These are phyloP conservation scores for Helicosporidium sp. DNA, from an alignment of 139 green algal genomes.

Conservation along the genomic window DNA sequence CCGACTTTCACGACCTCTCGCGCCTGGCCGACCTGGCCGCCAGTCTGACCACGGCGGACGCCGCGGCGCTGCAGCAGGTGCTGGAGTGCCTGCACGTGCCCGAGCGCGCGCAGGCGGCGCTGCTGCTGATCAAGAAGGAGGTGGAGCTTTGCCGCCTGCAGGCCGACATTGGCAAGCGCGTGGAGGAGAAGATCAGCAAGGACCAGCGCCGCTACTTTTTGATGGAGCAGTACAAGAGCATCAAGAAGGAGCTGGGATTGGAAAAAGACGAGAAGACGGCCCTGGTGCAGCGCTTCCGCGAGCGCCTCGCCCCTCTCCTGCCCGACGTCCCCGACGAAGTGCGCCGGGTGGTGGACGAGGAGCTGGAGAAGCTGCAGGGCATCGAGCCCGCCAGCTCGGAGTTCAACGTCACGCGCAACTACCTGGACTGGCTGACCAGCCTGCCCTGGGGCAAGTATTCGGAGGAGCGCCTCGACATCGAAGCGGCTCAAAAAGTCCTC, in stretches of 20 bases:
- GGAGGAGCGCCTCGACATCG: slow-evolving; percentile 69
- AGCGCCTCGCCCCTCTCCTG: slow-evolving; percentile 20
- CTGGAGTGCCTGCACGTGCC: slow-evolving; percentile 60
- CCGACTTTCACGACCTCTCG: slow-evolving; percentile 69
- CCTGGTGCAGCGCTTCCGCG: slow-evolving; percentile 45
- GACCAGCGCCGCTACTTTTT: slow-evolving; percentile 89
- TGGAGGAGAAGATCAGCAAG: slow-evolving; percentile 91
- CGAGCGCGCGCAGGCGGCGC: slow-evolving; percentile 36
- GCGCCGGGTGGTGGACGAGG: slow-evolving; percentile 57
- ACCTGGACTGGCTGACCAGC: slow-evolving; percentile 89
- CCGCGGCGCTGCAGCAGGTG: slow-evolving; percentile 55
- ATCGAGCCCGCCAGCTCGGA: slow-evolving; percentile 74
- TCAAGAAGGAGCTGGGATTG: slow-evolving; percentile 94
- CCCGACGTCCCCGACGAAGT: slow-evolving; percentile 19
- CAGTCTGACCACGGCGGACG: slow-evolving; percentile 62
- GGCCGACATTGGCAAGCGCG: slow-evolving; percentile 62
- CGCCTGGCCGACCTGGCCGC: slow-evolving; percentile 77
- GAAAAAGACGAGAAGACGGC: slow-evolving; percentile 92
- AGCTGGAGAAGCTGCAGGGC: slow-evolving; percentile 69
- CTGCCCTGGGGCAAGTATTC: slow-evolving; percentile 69
- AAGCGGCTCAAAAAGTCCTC: slow-evolving; percentile 51
- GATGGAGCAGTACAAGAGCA: slow-evolving; percentile 83
- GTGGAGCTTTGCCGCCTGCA: slow-evolving; percentile 87
- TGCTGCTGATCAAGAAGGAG: slow-evolving; percentile 91
- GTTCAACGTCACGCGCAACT: slow-evolving; percentile 93